Conservation (phyloP, 1,284 basidiomycete species). For the Ustilago hordei region DNA sequence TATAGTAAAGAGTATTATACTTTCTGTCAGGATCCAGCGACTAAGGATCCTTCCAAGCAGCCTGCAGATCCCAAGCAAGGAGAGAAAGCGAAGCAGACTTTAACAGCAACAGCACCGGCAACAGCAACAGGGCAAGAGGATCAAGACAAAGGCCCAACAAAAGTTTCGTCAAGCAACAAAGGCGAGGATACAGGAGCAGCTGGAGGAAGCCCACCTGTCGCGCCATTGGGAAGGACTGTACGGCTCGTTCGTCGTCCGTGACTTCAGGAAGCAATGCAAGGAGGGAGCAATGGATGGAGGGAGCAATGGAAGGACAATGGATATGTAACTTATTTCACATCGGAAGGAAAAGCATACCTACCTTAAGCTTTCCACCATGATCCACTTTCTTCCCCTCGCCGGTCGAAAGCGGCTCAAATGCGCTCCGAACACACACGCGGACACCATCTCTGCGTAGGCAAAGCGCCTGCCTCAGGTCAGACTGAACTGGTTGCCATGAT, state of each 20-base stretch:
- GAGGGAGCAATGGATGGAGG: neutral
- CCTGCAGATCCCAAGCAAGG: constrained; percentile 3
- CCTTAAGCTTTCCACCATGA: neutral
- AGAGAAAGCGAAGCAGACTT: neutral
- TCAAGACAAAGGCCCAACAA: constrained; percentile 29
- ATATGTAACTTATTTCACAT: neutral
- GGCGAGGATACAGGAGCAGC: constrained; percentile 11
- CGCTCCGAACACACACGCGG: neutral
- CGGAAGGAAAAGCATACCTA: neutral
- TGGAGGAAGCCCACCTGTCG: constrained; percentile 24
- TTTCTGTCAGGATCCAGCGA: constrained; percentile 34
- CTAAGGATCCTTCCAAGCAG: constrained; percentile 27
- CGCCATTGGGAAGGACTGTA: constrained; percentile 14
- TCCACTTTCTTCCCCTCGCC: neutral
- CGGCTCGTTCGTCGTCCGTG: constrained; percentile 16
- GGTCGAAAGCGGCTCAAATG: neutral
- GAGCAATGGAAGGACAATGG: constrained; percentile 2
- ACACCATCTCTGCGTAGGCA: neutral
- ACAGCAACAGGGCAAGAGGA: constrained; percentile 7
- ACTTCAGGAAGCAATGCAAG: neutral
- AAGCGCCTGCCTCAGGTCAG: neutral
- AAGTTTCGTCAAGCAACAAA: constrained; percentile 18
- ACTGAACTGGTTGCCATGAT: neutral
- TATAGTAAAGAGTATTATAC: constrained; percentile 51
- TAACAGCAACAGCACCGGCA: neutral